Conservation (phyloP, 768 basidiomycete species). For the Neoboletus magnificus region DNA sequence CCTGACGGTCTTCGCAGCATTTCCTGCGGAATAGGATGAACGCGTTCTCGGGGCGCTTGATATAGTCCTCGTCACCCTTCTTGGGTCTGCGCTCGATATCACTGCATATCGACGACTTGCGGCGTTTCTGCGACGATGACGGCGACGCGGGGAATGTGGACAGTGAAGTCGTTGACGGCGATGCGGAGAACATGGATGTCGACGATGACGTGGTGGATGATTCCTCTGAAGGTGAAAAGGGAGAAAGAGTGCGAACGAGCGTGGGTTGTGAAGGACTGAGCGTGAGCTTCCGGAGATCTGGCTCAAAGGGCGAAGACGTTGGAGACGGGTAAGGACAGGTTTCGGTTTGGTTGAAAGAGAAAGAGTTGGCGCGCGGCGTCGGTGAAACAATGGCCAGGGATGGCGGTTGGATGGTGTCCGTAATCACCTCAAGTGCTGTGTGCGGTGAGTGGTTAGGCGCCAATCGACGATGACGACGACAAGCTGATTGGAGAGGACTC, state of each 20-base stretch:
- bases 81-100: constrained; percentile 47
- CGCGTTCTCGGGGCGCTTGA: constrained; percentile 81
- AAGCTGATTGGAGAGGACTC: constrained; percentile 21
- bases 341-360: constrained; percentile 37
- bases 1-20: constrained; percentile 70
- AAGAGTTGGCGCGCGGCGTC: constrained; percentile 55
- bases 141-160: constrained; percentile 35
- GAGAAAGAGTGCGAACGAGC: constrained; percentile 40
- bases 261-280: constrained; percentile 42
- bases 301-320: constrained; percentile 69
- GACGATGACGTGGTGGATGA: constrained; percentile 34
- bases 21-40: constrained; percentile 82
- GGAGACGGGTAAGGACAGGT: constrained; percentile 66
- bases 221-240: constrained; percentile 32
- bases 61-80: constrained; percentile 78
- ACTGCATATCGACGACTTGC: constrained; percentile 49
- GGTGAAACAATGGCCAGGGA: constrained; percentile 52
- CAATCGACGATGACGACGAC: neutral
- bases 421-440: constrained; percentile 72
- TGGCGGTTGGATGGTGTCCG: constrained; percentile 58
- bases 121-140: constrained; percentile 44
- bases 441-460: constrained; percentile 14
- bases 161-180: constrained; percentile 32
- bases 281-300: constrained; percentile 50
- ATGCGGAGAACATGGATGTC: constrained; percentile 41